A percentile compares a stretch with the other conserved stretches of the same genome.
phyloP scores from a whole-genome alignment of 2,329 filamentous ascomycete species.

The Lecanosticta acicola region DNA sequence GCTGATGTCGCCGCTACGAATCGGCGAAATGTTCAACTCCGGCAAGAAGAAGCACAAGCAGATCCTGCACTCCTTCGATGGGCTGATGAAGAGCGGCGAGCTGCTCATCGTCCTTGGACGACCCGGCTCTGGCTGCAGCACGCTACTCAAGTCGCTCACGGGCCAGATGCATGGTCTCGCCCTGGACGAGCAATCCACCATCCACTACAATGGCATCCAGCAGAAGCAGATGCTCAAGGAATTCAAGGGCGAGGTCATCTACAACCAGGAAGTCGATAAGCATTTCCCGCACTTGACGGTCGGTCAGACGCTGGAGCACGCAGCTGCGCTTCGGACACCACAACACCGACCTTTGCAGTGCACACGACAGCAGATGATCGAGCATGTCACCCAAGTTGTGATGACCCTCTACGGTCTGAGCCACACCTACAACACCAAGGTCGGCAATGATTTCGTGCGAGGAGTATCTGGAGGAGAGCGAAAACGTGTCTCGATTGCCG shows the following conservation, averaged over 20 bases:
- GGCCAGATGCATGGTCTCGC: constrained; percentile 56
- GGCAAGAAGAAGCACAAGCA: constrained; percentile 47
- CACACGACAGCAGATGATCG: constrained; percentile 41
- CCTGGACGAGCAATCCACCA: constrained; percentile 45
- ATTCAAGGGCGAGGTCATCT: constrained; percentile 44
- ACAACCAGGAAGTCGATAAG: constrained; percentile 45
- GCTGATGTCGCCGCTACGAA: constrained; percentile 53
- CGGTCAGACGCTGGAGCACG: constrained; percentile 53
- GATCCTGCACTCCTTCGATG: constrained; percentile 52
- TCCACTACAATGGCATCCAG: constrained; percentile 58
- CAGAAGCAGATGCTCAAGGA: constrained; percentile 42
- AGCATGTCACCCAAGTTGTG: constrained; percentile 46
- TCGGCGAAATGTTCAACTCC: constrained; percentile 51
- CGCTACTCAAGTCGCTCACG: constrained; percentile 57
- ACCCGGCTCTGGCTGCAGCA: constrained; percentile 57
- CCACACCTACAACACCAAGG: constrained; percentile 52
- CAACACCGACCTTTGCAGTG: constrained; percentile 34
- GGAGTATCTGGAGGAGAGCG: constrained; percentile 51
- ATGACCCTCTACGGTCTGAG: constrained; percentile 51
- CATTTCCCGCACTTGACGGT: constrained; percentile 56
- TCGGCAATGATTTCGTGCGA: constrained; percentile 55
- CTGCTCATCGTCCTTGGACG: constrained; percentile 44
- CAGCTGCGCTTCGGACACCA: constrained; percentile 49
- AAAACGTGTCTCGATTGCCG: constrained; percentile 58
- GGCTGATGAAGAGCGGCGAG: constrained; percentile 48